Evolutionary conservation across 2,329 filamentous ascomycete genomes (phyloP).

Genomic region (Beauveria australis): DNA sequence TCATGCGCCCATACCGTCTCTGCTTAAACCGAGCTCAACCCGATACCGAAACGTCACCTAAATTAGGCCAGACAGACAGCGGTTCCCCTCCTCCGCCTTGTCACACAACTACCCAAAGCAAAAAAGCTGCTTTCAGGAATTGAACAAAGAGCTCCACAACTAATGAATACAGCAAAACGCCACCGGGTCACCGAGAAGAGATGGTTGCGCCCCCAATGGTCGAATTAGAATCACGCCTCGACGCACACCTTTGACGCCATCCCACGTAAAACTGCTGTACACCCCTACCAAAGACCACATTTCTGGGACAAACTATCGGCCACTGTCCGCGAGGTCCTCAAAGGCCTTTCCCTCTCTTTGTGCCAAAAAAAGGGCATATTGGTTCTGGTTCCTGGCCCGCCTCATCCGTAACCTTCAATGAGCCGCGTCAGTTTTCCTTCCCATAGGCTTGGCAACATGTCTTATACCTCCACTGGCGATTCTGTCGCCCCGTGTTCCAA

Average conservation of each 20-base stretch:
- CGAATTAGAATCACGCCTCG: slow-evolving; percentile 3
- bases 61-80: too few species aligned
- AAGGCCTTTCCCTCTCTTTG: neutral
- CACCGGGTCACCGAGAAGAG: neutral
- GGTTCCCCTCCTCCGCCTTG: too few species aligned
- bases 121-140: too few species aligned
- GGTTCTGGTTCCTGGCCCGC: neutral
- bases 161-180: neutral
- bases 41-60: too few species aligned
- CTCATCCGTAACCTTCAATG: neutral
- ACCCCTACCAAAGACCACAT: neutral
- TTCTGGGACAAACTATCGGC: slow-evolving; percentile 6
- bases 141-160: too few species aligned
- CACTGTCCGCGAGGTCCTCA: neutral
- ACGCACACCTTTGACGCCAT: neutral
- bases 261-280: neutral
- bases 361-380: too few species aligned
- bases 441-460: neutral
- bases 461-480: neutral
- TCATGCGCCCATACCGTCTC: too few species aligned
- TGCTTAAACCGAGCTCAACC: too few species aligned
- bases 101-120: too few species aligned
- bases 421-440: neutral
- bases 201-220: neutral
- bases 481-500: neutral